phyloP scores from a whole-genome alignment of 371 early-diverging fungal genomes.

The Zychaea mexicana region DNA sequence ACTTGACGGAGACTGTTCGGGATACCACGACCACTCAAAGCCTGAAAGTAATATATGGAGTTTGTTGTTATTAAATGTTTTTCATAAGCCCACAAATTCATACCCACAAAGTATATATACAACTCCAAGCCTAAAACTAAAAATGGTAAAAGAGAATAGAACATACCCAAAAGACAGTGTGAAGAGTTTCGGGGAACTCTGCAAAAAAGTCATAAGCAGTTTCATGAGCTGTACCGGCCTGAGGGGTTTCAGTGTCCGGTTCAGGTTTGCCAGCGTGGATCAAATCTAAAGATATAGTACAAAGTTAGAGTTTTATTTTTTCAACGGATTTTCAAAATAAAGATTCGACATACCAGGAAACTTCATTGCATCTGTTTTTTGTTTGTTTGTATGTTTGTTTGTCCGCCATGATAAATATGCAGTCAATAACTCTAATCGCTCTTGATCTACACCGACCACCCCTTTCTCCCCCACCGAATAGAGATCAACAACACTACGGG shows the following conservation, averaged over 20 bases:
- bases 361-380: slow-evolving; percentile 42
- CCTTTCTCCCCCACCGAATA: background rate
- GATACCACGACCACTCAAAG: slow-evolving; percentile 47
- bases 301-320: background rate
- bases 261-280: slow-evolving; percentile 57
- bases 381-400: background rate
- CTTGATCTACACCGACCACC: no score
- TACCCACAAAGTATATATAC: background rate
- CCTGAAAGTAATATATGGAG: background rate
- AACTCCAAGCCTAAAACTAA: background rate
- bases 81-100: no score
- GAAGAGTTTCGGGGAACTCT: slow-evolving; percentile 42
- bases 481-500: no score
- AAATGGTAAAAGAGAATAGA: background rate
- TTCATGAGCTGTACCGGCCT: slow-evolving; percentile 53
- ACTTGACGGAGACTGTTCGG: slow-evolving; percentile 41
- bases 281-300: slow-evolving; percentile 23
- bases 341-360: slow-evolving; percentile 22
- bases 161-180: slow-evolving; percentile 45
- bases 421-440: no score
- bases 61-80: no score
- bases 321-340: no score
- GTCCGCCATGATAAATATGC: no score
- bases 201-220: slow-evolving; percentile 56
- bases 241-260: slow-evolving; percentile 46